Base-by-base conservation (phyloP, 139 green algal species). In the Tetratostichococcus sp. region DNA sequence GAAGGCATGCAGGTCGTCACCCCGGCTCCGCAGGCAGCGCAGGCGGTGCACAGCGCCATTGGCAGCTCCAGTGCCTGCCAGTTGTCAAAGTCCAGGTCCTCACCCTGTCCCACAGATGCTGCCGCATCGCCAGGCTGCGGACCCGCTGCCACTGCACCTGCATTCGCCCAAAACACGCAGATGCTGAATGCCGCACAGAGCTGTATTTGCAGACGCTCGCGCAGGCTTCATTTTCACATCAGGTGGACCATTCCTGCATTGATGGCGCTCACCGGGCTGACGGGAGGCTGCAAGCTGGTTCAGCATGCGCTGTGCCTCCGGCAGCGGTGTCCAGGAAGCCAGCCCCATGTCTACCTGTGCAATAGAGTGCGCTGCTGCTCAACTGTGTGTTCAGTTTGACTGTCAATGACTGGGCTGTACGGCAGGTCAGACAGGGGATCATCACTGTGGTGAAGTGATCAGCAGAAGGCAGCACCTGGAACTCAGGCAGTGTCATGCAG, bases 401-500 rank as follows among this genome's bases (percentile, higher is more conserved):
- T n/a, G n/a, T n/a, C n/a, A n/a, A n/a, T n/a, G n/a, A n/a, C n/a
- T n/a, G n/a, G n/a, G n/a, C n/a, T n/a, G n/a, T n/a, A n/a, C n/a
- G n/a, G n/a, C n/a, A n/a, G n/a, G n/a, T n/a, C n/a, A n/a, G n/a
- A n/a, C n/a, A n/a, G n/a, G n/a, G n/a, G n/a, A n/a, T n/a, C n/a
- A n/a, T 26, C 14, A n/a, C 39, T 50, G 39, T 50, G 39, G n/a
- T n/a, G n/a, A n/a, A n/a, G n/a, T n/a, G n/a, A n/a, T n/a, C n/a
- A n/a, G n/a, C n/a, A n/a, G n/a, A 50, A 50, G 39, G 6, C 39
- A 50, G 39, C 50, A 62, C n/a, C 59, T 79, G 70, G 23, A 89
- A 79, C 35, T 85, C 84, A 5, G 87, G 75, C 31, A 86, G 74
- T 59, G 89, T 86, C 69, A 95, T 65, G 82, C 82, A 93, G 71